Evolutionary conservation across 106 monocot species (phyloP), one percentile per base, ranked within the genome.

Genomic region (Dactylorhiza incarnata): DNA sequence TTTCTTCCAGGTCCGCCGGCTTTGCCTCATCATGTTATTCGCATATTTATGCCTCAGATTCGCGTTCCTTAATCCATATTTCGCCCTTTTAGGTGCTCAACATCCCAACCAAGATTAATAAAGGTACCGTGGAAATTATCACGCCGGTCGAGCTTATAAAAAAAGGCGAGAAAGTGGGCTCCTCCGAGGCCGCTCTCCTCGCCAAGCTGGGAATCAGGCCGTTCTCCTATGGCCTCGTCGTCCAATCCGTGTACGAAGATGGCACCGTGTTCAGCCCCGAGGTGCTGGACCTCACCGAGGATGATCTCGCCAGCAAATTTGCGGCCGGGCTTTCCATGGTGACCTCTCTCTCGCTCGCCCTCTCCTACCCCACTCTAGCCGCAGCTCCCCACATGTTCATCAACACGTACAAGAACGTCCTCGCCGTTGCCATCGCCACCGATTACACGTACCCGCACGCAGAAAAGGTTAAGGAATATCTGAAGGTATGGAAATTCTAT

Each of bases 61-160:
- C 3, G n/a, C 63, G 44, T 49, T 29, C 65, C 11, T 37, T 52
- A 2, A 6, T 45, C n/a, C 14, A 49, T 24, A 2, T 49, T 44
- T 5, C 4, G 0, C 74, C 12, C 6, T 53, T 71, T 44, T 48
- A 95, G 94, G 95, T 95, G 6, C 92, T 95, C 22, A 95, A 95
- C 74, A 95, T 92, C 69, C 95, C 92, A 6, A 95, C 95, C 63
- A 92, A 95, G 83, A 95, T 95, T 71, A 95, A 92, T 89, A 95
- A 95, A 77, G 95, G 95, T 26, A 92, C 95, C 12, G 92, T 95
- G 14, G 95, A 95, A 78, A 95, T 95, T 45, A 92, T 92, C 68
- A 95, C 92, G n/a, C 95, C 92, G 3, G 92, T 95, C 24, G 92
- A 95, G 76, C 92, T 95, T 70, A 95, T 95, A 47, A 92, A 70